Conservation (phyloP, 495 filamentous ascomycete species). For the Penicillium pulvis region DNA sequence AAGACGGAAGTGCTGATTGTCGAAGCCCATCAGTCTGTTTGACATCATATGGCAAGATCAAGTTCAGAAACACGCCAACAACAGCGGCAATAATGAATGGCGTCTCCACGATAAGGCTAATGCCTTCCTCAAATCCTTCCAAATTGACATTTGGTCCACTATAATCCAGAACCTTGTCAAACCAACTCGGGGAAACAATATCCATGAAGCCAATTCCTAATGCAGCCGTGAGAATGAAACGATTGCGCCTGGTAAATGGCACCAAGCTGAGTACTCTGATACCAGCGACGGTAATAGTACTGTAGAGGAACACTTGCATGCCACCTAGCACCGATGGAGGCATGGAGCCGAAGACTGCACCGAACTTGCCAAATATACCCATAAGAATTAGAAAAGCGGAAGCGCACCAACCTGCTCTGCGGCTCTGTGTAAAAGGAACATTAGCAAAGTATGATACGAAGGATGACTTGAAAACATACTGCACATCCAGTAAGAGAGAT, state of each 20-base stretch:
- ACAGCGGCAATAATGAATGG: constrained; percentile 62
- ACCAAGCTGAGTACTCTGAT: constrained; percentile 74
- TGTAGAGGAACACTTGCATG: constrained; percentile 87
- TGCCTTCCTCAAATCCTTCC: constrained; percentile 76
- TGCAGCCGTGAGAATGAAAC: constrained; percentile 78
- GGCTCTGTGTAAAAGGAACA: constrained; percentile 19
- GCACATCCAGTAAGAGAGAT: constrained; percentile 83
- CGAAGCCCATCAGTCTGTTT: constrained; percentile 11
- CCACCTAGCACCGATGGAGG: constrained; percentile 78
- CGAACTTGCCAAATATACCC: constrained; percentile 85
- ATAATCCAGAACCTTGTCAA: constrained; percentile 67
- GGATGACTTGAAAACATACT: constrained; percentile 37
- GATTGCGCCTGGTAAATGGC: constrained; percentile 74
- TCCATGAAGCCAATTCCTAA: constrained; percentile 74
- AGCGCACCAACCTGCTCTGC: constrained; percentile 51
- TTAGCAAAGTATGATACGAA: not conserved
- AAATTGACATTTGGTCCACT: constrained; percentile 63
- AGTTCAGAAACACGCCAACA: constrained; percentile 66
- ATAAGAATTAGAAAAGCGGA: constrained; percentile 70
- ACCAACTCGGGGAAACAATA: constrained; percentile 74
- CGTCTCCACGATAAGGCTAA: constrained; percentile 74
- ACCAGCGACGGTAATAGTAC: constrained; percentile 76
- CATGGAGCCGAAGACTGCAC: constrained; percentile 76
- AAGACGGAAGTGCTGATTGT: constrained; percentile 6
- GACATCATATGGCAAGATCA: constrained; percentile 46